phyloP scores from a whole-genome alignment of 257 asterid genomes.

The Hygrophila difformis region DNA sequence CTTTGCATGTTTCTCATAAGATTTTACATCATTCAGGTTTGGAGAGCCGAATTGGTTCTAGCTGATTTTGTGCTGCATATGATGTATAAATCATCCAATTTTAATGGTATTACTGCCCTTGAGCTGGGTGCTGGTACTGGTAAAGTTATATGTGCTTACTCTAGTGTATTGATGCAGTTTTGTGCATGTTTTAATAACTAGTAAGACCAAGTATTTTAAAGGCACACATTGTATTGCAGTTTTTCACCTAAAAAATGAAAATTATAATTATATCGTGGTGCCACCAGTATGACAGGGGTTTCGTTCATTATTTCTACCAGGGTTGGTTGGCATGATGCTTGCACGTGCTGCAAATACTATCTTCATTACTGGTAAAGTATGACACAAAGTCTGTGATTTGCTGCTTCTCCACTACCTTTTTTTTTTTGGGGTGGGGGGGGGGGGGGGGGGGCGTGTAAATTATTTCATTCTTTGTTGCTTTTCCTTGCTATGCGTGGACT shows the following conservation, averaged over 20 bases:
- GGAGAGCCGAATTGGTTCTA: conserved; percentile 85
- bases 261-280: conserved; percentile 1
- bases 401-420: not conserved
- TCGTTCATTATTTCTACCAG: conserved; percentile 33
- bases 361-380: conserved; percentile 65
- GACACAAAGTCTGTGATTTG: conserved; percentile 1
- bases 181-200: conserved; percentile 10
- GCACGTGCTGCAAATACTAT: conserved; percentile 78
- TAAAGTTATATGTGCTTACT: conserved; percentile 24
- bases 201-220: not conserved
- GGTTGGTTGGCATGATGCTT: conserved; percentile 85
- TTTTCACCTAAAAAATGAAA: conserved; percentile 6
- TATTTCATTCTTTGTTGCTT: no score
- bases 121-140: conserved; percentile 99
- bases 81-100: conserved; percentile 46
- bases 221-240: not conserved
- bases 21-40: conserved; percentile 38
- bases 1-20: not conserved
- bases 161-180: conserved; percentile 7
- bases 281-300: conserved; percentile 18
- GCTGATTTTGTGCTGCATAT: conserved; percentile 84
- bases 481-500: no score
- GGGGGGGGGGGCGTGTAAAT: no score
- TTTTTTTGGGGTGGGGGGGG: no score
- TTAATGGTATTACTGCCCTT: conserved; percentile 54